Evolutionary conservation across 2,329 filamentous ascomycete species (phyloP).

Genomic region (Sphaerostilbella broomeana): DNA sequence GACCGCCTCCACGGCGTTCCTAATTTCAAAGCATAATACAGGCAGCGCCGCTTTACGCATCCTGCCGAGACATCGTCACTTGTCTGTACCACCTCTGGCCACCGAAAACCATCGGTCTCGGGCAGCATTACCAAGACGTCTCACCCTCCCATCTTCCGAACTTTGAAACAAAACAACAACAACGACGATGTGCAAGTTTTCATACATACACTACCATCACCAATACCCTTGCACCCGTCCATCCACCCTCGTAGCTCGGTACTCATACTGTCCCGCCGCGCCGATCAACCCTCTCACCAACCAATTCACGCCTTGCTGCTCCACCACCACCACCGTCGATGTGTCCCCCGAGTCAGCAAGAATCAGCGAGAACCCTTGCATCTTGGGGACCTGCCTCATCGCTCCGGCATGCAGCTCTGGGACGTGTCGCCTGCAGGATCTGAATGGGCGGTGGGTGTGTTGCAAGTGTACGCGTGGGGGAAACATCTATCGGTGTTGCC

Average conservation of each 20-base stretch:
- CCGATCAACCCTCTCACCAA: constrained; percentile 23
- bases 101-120: constrained; percentile 11
- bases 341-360: constrained; percentile 20
- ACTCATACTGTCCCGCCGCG: constrained; percentile 37
- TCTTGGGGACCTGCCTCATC: constrained; percentile 38
- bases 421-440: constrained; percentile 41
- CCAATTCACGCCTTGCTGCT: constrained; percentile 19
- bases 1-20: background rate
- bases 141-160: constrained; percentile 1
- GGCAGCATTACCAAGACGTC: background rate
- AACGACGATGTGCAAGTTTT: constrained; percentile 46
- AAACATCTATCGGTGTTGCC: constrained; percentile 40
- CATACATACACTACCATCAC: constrained; percentile 47
- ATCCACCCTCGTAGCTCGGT: constrained; percentile 36
- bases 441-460: constrained; percentile 43
- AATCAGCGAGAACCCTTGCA: constrained; percentile 38
- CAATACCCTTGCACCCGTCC: constrained; percentile 35
- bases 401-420: constrained; percentile 42
- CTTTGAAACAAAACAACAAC: background rate
- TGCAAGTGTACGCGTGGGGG: constrained; percentile 42
- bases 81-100: constrained; percentile 8
- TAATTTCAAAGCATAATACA: background rate
- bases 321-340: constrained; percentile 24
- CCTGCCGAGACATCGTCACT: constrained; percentile 20
- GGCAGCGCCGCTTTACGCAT: no score